Evolutionary conservation across 1,284 basidiomycete species (phyloP).

Genomic region (Agaricales sp.): DNA sequence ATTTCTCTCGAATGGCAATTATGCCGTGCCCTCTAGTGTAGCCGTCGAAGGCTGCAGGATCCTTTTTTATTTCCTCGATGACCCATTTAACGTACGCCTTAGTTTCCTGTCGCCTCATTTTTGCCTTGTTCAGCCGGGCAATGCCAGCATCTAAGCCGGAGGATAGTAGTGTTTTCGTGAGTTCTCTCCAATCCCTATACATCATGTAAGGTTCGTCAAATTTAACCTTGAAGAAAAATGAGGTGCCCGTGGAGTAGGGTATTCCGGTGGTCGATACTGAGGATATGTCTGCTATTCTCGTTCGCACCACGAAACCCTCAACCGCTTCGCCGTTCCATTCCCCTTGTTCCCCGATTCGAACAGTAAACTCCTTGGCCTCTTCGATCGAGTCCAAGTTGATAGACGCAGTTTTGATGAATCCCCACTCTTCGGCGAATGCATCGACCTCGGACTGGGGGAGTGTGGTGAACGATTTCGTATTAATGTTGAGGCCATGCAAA

Average conservation of each 20-base stretch:
- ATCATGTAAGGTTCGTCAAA: slow-evolving; percentile 99
- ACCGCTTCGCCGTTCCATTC: slow-evolving; percentile 81
- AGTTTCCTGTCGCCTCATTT: slow-evolving; percentile 60
- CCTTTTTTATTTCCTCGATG: slow-evolving; percentile 53
- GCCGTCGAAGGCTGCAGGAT: slow-evolving; percentile 53
- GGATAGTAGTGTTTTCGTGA: slow-evolving; percentile 71
- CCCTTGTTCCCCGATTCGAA: slow-evolving; percentile 57
- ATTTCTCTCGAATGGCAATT: slow-evolving; percentile 75
- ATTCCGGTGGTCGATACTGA: slow-evolving; percentile 18
- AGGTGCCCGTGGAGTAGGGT: slow-evolving; percentile 70
- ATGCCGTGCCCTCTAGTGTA: slow-evolving; percentile 75
- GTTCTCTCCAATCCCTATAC: slow-evolving; percentile 96
- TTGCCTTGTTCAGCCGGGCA: slow-evolving; percentile 24
- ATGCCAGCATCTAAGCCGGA: slow-evolving; percentile 17
- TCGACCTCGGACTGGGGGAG: slow-evolving; percentile 61
- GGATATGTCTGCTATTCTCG: slow-evolving; percentile 42
- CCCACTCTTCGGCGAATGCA: slow-evolving; percentile 82
- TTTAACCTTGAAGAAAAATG: slow-evolving; percentile 99
- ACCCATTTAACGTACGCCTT: slow-evolving; percentile 62
- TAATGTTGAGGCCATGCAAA: slow-evolving; percentile 85
- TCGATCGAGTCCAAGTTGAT: slow-evolving; percentile 49
- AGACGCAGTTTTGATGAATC: slow-evolving; percentile 79
- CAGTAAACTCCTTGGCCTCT: slow-evolving; percentile 69
- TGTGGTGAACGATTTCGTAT: slow-evolving; percentile 66
- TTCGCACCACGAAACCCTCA: slow-evolving; percentile 95